Percentiles rank a stretch among this genome's conserved stretches.
phyloP scores from a whole-genome alignment of 2,329 filamentous ascomycete genomes.

The Metarhizium sp. region DNA sequence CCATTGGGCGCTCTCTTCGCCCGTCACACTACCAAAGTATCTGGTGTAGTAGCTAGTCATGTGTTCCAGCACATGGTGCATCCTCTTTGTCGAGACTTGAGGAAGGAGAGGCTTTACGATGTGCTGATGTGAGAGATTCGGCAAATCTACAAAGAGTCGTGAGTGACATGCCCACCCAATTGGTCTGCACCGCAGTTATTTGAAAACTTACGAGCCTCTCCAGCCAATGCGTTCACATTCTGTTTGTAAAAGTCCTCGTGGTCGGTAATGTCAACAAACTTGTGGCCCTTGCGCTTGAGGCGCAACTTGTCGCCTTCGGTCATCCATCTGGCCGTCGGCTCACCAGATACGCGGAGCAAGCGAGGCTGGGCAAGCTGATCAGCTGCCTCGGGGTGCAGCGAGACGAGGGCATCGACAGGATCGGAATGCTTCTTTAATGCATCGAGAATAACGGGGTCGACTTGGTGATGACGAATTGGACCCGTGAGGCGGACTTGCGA shows the following conservation, averaged over 20 bases:
- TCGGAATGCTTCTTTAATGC: conserved; percentile 17
- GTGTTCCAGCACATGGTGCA: conserved; percentile 53
- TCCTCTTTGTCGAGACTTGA: conserved; percentile 51
- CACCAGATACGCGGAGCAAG: conserved; percentile 56
- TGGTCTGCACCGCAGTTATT: too few species aligned
- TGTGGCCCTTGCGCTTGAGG: conserved; percentile 53
- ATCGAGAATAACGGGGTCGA: conserved; percentile 14
- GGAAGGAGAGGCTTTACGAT: conserved; percentile 47
- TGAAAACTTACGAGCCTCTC: conserved; percentile 5
- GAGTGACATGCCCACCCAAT: neutral
- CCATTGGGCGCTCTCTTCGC: conserved; percentile 23
- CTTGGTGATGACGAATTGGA: neutral
- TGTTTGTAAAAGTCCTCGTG: conserved; percentile 38
- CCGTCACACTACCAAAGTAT: conserved; percentile 35
- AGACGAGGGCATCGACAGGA: conserved; percentile 19
- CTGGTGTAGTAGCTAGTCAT: conserved; percentile 53
- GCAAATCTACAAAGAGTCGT: conserved; percentile 16
- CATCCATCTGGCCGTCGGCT: conserved; percentile 52
- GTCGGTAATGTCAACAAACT: conserved; percentile 67
- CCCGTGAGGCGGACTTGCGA: neutral
- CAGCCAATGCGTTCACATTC: conserved; percentile 12
- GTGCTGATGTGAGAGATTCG: conserved; percentile 36
- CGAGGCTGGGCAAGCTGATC: conserved; percentile 31
- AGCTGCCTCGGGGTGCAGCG: conserved; percentile 17
- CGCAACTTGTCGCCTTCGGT: conserved; percentile 66